Conservation (phyloP, 495 filamentous ascomycete genomes). For the Collariella sp. region DNA sequence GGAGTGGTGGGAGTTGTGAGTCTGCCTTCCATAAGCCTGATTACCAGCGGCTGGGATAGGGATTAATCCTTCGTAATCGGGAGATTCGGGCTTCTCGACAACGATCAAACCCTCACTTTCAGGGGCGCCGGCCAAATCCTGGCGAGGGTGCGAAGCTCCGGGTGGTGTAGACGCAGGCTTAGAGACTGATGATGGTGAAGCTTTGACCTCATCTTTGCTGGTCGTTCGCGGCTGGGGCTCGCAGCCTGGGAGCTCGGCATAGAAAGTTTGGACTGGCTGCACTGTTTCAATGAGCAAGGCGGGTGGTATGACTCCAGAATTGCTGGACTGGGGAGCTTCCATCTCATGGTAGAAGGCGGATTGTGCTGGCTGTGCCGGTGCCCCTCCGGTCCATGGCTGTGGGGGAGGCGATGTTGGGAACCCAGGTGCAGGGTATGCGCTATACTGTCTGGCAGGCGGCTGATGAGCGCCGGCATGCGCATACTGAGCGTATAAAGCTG, state of each 20-base stretch:
- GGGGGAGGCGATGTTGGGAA: background rate
- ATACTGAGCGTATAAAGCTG: background rate
- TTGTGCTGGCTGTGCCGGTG: background rate
- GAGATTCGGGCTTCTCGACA: conserved; percentile 2
- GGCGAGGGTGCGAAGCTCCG: conserved; percentile 17
- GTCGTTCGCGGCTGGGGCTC: background rate
- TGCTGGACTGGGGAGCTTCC: background rate
- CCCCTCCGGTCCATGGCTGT: background rate
- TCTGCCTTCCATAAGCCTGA: background rate
- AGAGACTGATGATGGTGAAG: background rate
- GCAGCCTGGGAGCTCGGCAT: conserved; percentile 13
- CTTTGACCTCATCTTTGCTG: background rate
- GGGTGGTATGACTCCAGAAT: background rate
- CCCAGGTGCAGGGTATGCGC: background rate
- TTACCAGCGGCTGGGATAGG: background rate
- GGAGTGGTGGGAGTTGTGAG: background rate
- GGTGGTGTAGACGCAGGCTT: background rate
- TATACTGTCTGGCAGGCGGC: background rate
- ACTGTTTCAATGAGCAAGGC: background rate
- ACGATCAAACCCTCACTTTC: conserved; percentile 5
- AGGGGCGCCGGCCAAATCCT: conserved; percentile 6
- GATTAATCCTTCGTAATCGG: conserved; percentile 12
- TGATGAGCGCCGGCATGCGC: background rate
- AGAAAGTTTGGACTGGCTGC: conserved; percentile 1
- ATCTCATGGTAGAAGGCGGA: background rate